phyloP scores from a whole-genome alignment of 257 asterid genomes.

The Gynochthodes officinalis region DNA sequence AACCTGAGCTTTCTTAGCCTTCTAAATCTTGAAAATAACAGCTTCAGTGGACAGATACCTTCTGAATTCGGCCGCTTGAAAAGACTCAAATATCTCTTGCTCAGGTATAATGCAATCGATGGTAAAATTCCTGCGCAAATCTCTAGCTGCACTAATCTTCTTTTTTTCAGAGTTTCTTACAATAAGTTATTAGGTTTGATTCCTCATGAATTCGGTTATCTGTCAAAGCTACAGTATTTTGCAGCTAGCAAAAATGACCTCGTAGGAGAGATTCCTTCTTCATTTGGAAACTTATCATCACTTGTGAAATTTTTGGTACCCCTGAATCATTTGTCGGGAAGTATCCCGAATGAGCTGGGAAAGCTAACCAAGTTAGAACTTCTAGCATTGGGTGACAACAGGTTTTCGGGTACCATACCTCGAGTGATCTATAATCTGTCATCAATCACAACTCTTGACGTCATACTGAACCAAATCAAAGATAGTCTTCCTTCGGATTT shows the following conservation, averaged over 20 bases:
- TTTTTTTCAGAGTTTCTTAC: constrained; percentile 14
- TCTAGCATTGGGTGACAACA: constrained; percentile 23
- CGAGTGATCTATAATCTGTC: constrained; percentile 22
- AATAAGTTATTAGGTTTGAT: constrained; percentile 14
- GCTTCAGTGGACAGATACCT: constrained; percentile 21
- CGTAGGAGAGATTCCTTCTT: constrained; percentile 24
- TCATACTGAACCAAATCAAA: constrained; percentile 18
- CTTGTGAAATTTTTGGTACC: constrained; percentile 14
- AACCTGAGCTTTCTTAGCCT: constrained; percentile 23
- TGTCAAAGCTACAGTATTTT: constrained; percentile 17
- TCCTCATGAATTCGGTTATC: constrained; percentile 16
- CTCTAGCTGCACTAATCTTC: constrained; percentile 23
- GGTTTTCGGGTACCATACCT: constrained; percentile 22
- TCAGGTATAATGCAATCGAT: constrained; percentile 15
- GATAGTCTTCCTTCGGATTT: constrained; percentile 26
- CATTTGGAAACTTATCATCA: constrained; percentile 29
- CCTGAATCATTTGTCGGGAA: constrained; percentile 21
- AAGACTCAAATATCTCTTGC: constrained; percentile 12
- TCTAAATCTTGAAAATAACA: constrained; percentile 18
- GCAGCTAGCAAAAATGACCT: constrained; percentile 14
- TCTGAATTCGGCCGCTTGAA: constrained; percentile 16
- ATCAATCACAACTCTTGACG: constrained; percentile 14
- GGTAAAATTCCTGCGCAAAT: constrained; percentile 25
- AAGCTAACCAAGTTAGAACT: constrained; percentile 8
- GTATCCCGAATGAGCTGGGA: constrained; percentile 18